Conservation (phyloP, 192 early-diverging fungal genomes). For the Backusella macrospora region DNA sequence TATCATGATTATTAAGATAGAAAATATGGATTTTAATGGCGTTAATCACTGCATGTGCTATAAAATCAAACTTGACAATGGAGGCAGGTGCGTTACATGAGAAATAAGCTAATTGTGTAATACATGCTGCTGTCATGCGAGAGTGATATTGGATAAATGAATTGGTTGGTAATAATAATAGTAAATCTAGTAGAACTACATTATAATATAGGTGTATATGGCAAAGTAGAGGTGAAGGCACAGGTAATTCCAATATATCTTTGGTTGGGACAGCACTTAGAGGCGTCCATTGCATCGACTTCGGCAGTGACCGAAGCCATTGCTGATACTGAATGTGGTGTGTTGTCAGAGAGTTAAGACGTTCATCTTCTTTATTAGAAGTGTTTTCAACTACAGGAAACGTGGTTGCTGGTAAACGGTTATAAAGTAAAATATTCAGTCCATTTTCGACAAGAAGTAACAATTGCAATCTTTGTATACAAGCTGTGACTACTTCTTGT, state of each 20-base stretch:
- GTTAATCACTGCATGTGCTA: slow-evolving; percentile 4
- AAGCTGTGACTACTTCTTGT: background rate
- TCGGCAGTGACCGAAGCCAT: slow-evolving; percentile 12
- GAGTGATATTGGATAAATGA: background rate
- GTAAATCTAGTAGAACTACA: background rate
- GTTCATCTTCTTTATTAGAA: slow-evolving; percentile 2
- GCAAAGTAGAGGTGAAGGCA: background rate
- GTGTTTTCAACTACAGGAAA: background rate
- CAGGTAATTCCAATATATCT: slow-evolving; percentile 14
- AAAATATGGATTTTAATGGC: slow-evolving; percentile 13
- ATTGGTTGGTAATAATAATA: background rate
- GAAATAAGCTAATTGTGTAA: slow-evolving; percentile 20
- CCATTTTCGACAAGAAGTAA: slow-evolving; percentile 15
- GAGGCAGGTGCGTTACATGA: slow-evolving; percentile 10
- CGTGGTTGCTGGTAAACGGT: slow-evolving; percentile 12
- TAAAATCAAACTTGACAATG: slow-evolving; percentile 18
- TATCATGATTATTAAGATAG: slow-evolving; percentile 8
- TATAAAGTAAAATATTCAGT: background rate
- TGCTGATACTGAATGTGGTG: background rate
- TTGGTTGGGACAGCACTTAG: background rate
- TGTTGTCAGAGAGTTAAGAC: background rate
- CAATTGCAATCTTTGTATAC: slow-evolving; percentile 17
- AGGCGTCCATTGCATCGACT: slow-evolving; percentile 18
- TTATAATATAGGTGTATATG: slow-evolving; percentile 15
- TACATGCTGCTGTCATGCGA: slow-evolving; percentile 9